Conservation (phyloP, 2,329 filamentous ascomycete species). For the Diatrype stigma region DNA sequence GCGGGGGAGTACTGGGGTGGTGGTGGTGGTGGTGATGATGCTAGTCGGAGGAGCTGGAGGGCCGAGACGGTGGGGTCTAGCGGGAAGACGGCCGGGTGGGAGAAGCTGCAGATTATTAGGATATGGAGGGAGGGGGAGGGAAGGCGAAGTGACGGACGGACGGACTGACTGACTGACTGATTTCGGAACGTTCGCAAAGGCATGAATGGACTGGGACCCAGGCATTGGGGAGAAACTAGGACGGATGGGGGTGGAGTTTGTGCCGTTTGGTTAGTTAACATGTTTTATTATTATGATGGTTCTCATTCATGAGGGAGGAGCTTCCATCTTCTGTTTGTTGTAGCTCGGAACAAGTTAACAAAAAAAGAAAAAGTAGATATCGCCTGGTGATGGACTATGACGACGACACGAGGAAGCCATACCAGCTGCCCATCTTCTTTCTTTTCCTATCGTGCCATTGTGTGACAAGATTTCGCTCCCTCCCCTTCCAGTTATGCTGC, state of each 20-base stretch:
- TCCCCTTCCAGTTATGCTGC: constrained; percentile 17
- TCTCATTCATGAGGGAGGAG: constrained; percentile 9
- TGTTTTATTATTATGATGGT: constrained; percentile 1
- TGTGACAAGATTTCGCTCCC: constrained; percentile 13
- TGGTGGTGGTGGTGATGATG: background rate
- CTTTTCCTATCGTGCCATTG: constrained; percentile 13
- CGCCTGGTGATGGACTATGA: constrained; percentile 1
- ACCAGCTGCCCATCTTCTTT: constrained; percentile 16
- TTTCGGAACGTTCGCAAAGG: too few relatives aligned
- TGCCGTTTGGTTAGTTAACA: background rate
- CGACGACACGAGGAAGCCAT: constrained; percentile 17
- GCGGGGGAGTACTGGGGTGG: constrained; percentile 3
- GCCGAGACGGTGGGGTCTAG: constrained; percentile 76
- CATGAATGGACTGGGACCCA: background rate
- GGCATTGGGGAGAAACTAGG: background rate
- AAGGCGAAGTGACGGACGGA: constrained; percentile 5
- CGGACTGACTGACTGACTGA: too few relatives aligned
- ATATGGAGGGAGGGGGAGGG: constrained; percentile 61
- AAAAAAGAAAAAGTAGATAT: constrained; percentile 1
- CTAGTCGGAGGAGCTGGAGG: constrained; percentile 57
- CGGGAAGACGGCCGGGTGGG: constrained; percentile 88
- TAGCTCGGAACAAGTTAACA: constrained; percentile 10
- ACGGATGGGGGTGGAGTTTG: background rate
- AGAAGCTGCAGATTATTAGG: constrained; percentile 84
- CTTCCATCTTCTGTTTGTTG: constrained; percentile 12